phyloP scores from a whole-genome alignment of 768 basidiomycete genomes.

The Boletus subcaerulescens region DNA sequence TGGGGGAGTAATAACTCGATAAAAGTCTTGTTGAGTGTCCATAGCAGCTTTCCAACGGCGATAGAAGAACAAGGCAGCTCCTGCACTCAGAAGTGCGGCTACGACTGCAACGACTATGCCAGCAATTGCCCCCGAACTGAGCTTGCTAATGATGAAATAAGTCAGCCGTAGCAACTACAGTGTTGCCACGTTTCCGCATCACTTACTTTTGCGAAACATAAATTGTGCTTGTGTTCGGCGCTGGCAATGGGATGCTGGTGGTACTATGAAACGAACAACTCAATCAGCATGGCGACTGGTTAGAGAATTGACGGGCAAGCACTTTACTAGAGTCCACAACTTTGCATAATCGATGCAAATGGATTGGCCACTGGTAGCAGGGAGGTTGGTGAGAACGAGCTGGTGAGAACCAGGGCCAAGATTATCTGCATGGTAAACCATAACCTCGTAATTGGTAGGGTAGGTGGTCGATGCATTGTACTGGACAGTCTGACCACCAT shows the following conservation, averaged over 20 bases:
- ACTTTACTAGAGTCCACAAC: slow-evolving; percentile 21
- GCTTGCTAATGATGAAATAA: slow-evolving; percentile 6
- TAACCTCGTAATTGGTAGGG: slow-evolving; percentile 27
- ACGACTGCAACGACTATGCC: slow-evolving; percentile 19
- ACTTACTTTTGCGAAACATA: slow-evolving; percentile 13
- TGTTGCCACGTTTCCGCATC: neutral
- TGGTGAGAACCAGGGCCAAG: slow-evolving; percentile 40
- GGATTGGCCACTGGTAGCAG: slow-evolving; percentile 15
- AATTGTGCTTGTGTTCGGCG: neutral
- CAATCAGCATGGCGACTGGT: neutral
- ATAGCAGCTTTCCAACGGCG: slow-evolving; percentile 27
- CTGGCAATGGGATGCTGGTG: neutral
- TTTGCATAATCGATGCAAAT: slow-evolving; percentile 36
- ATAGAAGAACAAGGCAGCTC: slow-evolving; percentile 24
- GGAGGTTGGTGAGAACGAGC: slow-evolving; percentile 33
- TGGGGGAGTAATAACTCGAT: slow-evolving; percentile 11
- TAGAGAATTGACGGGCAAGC: neutral
- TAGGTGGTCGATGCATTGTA: slow-evolving; percentile 21
- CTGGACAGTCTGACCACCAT: slow-evolving; percentile 22
- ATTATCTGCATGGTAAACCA: slow-evolving; percentile 34
- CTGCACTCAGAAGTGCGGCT: slow-evolving; percentile 13
- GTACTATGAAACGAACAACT: neutral
- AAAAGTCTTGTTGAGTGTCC: slow-evolving; percentile 10
- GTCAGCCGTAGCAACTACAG: neutral
- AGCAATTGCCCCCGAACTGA: slow-evolving; percentile 23